A percentile compares a stretch with the other conserved stretches of the same genome.
phyloP scores from a whole-genome alignment of 2,329 filamentous ascomycete species.

The Bimuria novae-zelandiae region DNA sequence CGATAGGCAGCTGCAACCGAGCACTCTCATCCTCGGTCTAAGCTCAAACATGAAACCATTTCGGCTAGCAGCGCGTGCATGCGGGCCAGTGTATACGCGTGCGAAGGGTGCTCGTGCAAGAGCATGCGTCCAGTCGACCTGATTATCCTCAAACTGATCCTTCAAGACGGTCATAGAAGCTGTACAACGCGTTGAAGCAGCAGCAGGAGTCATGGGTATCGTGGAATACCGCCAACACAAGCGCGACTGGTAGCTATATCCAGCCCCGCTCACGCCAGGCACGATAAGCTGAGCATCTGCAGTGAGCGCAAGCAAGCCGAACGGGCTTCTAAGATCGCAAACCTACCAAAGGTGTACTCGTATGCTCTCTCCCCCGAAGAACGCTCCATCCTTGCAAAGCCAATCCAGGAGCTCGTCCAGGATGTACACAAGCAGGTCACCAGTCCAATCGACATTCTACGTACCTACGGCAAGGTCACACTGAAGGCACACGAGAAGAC shows the following conservation, averaged over 20 bases:
- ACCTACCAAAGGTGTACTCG: conserved; percentile 68
- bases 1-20: conserved; percentile 24
- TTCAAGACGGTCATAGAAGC: conserved; percentile 2
- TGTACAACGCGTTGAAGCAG: neutral
- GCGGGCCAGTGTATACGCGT: neutral
- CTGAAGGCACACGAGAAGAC: conserved; percentile 82
- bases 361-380: conserved; percentile 68
- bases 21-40: conserved; percentile 16
- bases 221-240: conserved; percentile 73
- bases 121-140: conserved; percentile 5
- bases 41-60: conserved; percentile 12
- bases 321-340: conserved; percentile 69
- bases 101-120: conserved; percentile 6
- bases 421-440: conserved; percentile 73
- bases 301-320: conserved; percentile 82
- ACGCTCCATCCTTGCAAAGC: conserved; percentile 68
- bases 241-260: conserved; percentile 66
- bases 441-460: conserved; percentile 74
- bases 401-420: conserved; percentile 77
- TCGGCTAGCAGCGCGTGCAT: neutral
- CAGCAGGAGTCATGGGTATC: conserved; percentile 53
- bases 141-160: conserved; percentile 12
- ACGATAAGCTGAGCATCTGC: conserved; percentile 21
- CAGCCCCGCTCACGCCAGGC: conserved; percentile 15
- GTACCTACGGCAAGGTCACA: conserved; percentile 84